Conservation (phyloP, 306 rosid species). For the Casuarina equisetifolia region DNA sequence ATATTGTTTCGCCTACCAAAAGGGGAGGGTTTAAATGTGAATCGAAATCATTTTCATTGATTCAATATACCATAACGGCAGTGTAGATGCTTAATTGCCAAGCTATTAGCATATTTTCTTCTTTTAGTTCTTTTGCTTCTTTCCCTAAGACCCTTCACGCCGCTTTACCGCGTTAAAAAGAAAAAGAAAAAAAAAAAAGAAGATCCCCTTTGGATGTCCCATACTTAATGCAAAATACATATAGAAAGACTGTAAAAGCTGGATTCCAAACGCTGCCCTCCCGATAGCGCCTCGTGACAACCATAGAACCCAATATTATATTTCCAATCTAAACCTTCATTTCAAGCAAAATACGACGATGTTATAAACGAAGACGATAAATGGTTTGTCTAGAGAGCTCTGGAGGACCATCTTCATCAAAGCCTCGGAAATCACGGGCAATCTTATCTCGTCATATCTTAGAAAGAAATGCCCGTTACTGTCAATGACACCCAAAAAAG, state of each 20-base stretch:
- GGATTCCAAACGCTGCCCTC: too few relatives aligned
- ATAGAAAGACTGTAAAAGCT: too few relatives aligned
- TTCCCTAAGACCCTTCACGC: not conserved
- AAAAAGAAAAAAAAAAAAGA: not conserved
- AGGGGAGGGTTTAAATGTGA: not conserved
- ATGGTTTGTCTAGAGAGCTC: not conserved
- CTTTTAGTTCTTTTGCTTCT: not conserved
- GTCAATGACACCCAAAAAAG: slow-evolving; percentile 22
- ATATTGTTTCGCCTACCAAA: not conserved
- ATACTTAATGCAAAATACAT: too few relatives aligned
- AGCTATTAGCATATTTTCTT: not conserved
- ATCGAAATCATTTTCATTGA: not conserved
- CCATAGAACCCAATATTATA: too few relatives aligned
- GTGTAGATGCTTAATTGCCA: slow-evolving; percentile 2
- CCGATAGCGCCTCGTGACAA: too few relatives aligned
- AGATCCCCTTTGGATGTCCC: too few relatives aligned
- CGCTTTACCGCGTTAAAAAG: not conserved
- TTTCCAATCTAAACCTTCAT: too few relatives aligned
- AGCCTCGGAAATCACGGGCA: not conserved
- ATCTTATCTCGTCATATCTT: not conserved
- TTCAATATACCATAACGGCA: not conserved
- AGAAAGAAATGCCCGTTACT: not conserved
- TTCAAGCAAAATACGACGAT: too few relatives aligned
- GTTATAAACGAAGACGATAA: too few relatives aligned
- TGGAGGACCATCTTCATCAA: not conserved